Evolutionary conservation across 2,329 filamentous ascomycete genomes (phyloP).

Genomic region (Chaetomiaceae sp.): DNA sequence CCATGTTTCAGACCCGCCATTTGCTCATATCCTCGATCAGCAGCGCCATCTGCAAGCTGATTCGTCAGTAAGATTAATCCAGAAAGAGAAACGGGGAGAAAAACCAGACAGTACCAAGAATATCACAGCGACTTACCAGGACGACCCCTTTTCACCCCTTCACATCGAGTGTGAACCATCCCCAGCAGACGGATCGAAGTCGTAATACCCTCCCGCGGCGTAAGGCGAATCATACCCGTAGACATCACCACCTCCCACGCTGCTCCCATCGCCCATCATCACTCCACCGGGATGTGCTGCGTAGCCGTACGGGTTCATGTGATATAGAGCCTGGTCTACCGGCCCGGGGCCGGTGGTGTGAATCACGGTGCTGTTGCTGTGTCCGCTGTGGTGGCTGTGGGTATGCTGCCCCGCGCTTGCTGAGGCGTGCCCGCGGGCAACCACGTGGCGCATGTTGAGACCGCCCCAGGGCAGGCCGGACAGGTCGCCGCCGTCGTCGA

Average conservation of each 20-base stretch:
- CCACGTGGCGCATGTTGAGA: conserved; percentile 54
- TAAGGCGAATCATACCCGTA: conserved; percentile 7
- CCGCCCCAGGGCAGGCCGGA: conserved; percentile 71
- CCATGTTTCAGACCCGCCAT: not conserved
- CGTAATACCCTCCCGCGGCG: conserved; percentile 11
- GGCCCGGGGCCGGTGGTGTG: not conserved
- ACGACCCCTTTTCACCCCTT: not conserved
- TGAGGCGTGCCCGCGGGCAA: conserved; percentile 44
- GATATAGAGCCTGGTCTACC: conserved; percentile 11
- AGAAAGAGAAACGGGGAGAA: not conserved
- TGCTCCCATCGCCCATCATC: not conserved
- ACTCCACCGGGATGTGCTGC: not conserved
- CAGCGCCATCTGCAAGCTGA: conserved; percentile 1
- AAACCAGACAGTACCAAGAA: not conserved
- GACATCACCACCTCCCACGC: not conserved
- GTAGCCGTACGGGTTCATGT: conserved; percentile 18
- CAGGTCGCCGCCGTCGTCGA: conserved; percentile 41
- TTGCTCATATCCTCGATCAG: not conserved
- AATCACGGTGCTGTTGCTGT: conserved; percentile 5
- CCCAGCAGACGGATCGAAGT: conserved; percentile 8
- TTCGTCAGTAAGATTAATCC: conserved; percentile 2
- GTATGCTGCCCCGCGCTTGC: conserved; percentile 15
- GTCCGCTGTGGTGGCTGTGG: conserved; percentile 16
- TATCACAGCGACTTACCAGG: not conserved
- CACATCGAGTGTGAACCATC: conserved; percentile 8